Base-by-base conservation (phyloP, 2,329 filamentous ascomycete genomes). In the Fusarium avenaceum region DNA sequence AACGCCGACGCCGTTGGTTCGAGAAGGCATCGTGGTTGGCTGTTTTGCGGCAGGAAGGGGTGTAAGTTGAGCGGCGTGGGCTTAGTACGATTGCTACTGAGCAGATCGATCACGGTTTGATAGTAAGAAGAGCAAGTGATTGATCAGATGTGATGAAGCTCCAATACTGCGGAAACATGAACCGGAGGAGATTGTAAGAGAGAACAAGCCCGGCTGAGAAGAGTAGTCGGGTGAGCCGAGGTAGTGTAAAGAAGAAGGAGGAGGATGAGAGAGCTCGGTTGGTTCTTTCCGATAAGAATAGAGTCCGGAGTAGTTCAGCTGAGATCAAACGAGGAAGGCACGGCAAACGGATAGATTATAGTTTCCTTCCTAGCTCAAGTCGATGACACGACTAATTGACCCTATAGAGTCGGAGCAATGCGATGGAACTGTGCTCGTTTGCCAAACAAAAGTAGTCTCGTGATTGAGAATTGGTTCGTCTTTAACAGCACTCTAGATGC, bases 1-100 rank as follows among this genome's bases (percentile, higher is more conserved):
- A 70, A 94, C 87, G 76, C 90, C 91, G 74, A 88, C 82, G 71
- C 91, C 89, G 79, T 90, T 90, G 84, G 84, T 83, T 77, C 75
- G 81, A 67, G 79, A 80, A 70, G 82, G 78, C 83, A 85, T 85
- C 49, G 67, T 77, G 67, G 63, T 45, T 49, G 45, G 17, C 35
- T 14, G 19, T 40, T 47, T 32, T 38, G 33, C 26, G 39, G 17
- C 32, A 17, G 17, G 24, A 22, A 46, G 33, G 22, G 24, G 19
- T 54, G n/a, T 46, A 42, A 52, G 51, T 46, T 59, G 44, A 26
- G 50, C 24, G 40, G 22, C 22, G 39, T 46, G n/a, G 43, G 28
- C 35, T 57, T 38, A 60, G 33, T 51, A 55, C 46, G 57, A 51
- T 58, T 68, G 66, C 50, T 67, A 67, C 55, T 61, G 51, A 66